Evolutionary conservation across 73 alveolate genomes (phyloP).

Genomic region (Halteria grandinella): DNA sequence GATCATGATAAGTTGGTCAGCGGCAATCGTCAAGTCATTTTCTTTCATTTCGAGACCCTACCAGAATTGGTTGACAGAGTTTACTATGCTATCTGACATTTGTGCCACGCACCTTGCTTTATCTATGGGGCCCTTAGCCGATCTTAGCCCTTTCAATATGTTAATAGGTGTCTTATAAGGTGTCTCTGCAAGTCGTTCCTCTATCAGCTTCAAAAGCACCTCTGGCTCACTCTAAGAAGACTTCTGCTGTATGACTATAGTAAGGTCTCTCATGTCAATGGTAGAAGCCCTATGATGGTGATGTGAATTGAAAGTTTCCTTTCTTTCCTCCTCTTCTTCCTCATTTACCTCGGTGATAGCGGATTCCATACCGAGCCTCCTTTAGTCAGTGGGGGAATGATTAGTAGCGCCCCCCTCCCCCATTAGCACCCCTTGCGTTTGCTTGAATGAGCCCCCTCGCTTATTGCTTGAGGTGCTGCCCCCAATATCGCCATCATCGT

Average conservation of each 20-base stretch:
- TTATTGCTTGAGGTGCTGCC: constrained; percentile 28
- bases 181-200: constrained; percentile 16
- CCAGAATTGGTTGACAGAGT: constrained; percentile 40
- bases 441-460: background rate
- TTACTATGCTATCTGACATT: background rate
- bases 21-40: constrained; percentile 17
- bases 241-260: no score
- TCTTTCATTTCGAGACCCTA: constrained; percentile 19
- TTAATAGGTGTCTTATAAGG: constrained; percentile 27
- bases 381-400: background rate
- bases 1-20: constrained; percentile 31
- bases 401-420: background rate
- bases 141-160: background rate
- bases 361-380: background rate
- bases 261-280: no score
- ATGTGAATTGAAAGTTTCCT: background rate
- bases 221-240: no score
- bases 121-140: constrained; percentile 4
- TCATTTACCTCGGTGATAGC: background rate
- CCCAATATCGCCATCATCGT: constrained; percentile 40
- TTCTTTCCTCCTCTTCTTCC: background rate
- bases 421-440: background rate
- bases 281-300: no score
- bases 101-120: constrained; percentile 28
- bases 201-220: background rate